Evolutionary conservation across 164 flowering plant species (phyloP).

Genomic region (Amborella trichopoda): DNA sequence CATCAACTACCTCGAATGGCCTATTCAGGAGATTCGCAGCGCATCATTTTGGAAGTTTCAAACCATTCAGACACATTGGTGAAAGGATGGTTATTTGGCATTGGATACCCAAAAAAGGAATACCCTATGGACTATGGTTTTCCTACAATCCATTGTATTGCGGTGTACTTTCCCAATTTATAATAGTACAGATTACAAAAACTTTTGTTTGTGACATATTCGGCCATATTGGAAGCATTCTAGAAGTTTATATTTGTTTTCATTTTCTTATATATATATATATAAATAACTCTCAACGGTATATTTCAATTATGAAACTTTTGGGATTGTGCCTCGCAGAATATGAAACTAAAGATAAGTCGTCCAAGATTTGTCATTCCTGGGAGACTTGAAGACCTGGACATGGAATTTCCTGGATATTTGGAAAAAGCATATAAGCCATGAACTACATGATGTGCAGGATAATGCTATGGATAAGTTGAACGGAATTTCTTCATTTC

Average conservation of each 20-base stretch:
- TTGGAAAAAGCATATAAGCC: constrained; percentile 31
- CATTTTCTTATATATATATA: background rate
- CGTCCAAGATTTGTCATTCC: constrained; percentile 57
- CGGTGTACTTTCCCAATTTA: too few species aligned
- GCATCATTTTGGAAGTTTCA: constrained; percentile 55
- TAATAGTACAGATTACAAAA: too few species aligned
- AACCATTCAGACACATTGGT: constrained; percentile 57
- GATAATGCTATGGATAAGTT: constrained; percentile 12
- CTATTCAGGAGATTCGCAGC: constrained; percentile 59
- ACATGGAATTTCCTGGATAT: constrained; percentile 51
- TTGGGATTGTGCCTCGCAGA: constrained; percentile 32
- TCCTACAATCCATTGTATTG: too few species aligned
- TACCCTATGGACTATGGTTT: too few species aligned
- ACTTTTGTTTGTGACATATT: too few species aligned
- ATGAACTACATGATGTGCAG: constrained; percentile 10
- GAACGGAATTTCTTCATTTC: constrained; percentile 32
- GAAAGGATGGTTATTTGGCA: constrained; percentile 48
- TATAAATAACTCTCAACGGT: background rate
- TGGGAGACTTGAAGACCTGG: constrained; percentile 42
- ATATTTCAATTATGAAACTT: background rate
- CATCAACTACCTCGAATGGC: constrained; percentile 40
- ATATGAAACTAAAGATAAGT: constrained; percentile 77
- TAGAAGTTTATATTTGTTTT: background rate
- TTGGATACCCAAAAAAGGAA: too few species aligned
- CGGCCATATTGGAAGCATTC: background rate